These are phyloP conservation scores for Candida sanyaensis DNA, from an alignment of 1,139 yeast species.

Conservation along the genomic window DNA sequence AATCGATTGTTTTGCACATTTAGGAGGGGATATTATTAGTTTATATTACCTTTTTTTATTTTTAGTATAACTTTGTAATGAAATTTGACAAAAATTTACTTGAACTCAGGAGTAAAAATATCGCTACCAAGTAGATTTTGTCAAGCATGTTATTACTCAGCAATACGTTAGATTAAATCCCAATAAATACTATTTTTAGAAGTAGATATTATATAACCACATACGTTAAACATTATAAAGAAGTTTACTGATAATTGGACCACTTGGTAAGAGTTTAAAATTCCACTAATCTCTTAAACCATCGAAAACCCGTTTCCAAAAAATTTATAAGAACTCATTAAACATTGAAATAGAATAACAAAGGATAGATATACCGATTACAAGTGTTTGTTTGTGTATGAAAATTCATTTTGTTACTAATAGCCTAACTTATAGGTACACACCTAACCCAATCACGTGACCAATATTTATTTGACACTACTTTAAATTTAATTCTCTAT, in stretches of 20 bases:
- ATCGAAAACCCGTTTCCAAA: not conserved
- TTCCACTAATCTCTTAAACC: too few relatives aligned
- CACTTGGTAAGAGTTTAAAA: too few relatives aligned
- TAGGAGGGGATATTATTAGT: too few relatives aligned
- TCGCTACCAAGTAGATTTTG: not conserved
- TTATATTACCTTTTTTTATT: not conserved
- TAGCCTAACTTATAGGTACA: not conserved
- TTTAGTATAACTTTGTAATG: not conserved
- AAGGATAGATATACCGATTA: not conserved
- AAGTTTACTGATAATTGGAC: too few relatives aligned
- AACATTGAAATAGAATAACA: not conserved
- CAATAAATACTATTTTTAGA: too few relatives aligned
- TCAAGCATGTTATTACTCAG: too few relatives aligned
- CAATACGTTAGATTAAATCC: too few relatives aligned
- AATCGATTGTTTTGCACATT: too few relatives aligned
- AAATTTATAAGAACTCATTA: not conserved
- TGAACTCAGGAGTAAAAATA: not conserved
- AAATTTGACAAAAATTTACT: not conserved
- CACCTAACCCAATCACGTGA: not conserved
- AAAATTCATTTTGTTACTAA: not conserved
- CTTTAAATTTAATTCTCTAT: not conserved
- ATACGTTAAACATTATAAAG: too few relatives aligned
- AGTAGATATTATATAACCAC: not conserved
- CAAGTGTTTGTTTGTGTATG: not conserved
- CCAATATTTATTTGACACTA: not conserved